Evolutionary conservation across 2,329 filamentous ascomycete genomes (phyloP).

Genomic region (Lachnellula suecica): DNA sequence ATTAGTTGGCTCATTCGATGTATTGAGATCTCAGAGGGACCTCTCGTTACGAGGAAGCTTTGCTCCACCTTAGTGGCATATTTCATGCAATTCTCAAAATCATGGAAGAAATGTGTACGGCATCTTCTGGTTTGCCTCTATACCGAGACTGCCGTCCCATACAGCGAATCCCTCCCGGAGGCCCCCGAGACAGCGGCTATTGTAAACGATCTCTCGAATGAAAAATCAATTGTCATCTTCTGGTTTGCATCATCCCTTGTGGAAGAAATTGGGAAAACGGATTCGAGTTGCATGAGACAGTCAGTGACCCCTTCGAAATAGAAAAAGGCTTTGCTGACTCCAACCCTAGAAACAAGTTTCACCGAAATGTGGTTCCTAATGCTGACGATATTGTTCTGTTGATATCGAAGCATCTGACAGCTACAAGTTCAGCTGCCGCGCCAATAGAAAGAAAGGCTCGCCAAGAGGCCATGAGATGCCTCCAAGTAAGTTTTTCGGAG

Average conservation of each 20-base stretch:
- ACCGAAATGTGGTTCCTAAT: constrained; percentile 51
- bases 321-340: constrained; percentile 8
- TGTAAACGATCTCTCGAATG: constrained; percentile 44
- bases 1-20: constrained; percentile 62
- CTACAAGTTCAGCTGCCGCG: constrained; percentile 38
- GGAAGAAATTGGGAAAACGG: constrained; percentile 67
- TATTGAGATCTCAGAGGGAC: constrained; percentile 49
- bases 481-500: constrained; percentile 53
- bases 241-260: constrained; percentile 66
- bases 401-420: constrained; percentile 40
- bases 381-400: constrained; percentile 49
- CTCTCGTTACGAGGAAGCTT: constrained; percentile 70
- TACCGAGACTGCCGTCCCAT: constrained; percentile 43
- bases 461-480: constrained; percentile 57
- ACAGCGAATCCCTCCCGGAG: constrained; percentile 48
- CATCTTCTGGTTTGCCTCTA: constrained; percentile 63
- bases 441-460: constrained; percentile 43
- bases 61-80: constrained; percentile 76
- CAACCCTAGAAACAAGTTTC: constrained; percentile 40
- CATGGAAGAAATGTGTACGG: constrained; percentile 65
- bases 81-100: constrained; percentile 67
- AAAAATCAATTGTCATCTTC: constrained; percentile 55
- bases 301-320: constrained; percentile 31
- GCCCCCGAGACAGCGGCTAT: constrained; percentile 44
- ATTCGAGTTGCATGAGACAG: constrained; percentile 59